phyloP scores from a whole-genome alignment of 495 filamentous ascomycete species.

The Talaromyces adpressus region DNA sequence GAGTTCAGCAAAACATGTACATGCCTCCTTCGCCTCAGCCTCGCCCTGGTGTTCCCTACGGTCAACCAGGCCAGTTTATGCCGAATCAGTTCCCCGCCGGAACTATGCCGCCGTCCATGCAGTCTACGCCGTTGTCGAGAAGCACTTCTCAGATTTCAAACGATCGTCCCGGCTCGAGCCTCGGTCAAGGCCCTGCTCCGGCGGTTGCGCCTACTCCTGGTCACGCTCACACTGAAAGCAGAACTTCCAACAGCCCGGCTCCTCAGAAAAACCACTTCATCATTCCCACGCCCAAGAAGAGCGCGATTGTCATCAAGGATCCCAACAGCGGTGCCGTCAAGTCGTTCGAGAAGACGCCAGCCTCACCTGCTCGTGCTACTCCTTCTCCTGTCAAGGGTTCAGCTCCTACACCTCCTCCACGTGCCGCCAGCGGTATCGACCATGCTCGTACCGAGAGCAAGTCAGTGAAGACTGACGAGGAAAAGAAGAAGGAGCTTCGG shows the following conservation, averaged over 20 bases:
- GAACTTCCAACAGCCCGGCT: slow-evolving; percentile 46
- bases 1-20: slow-evolving; percentile 41
- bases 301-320: slow-evolving; percentile 72
- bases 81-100: slow-evolving; percentile 43
- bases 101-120: slow-evolving; percentile 43
- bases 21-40: slow-evolving; percentile 47
- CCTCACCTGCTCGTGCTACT: slow-evolving; percentile 48
- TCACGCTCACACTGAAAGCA: slow-evolving; percentile 53
- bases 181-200: slow-evolving; percentile 58
- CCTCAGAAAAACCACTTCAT: slow-evolving; percentile 44
- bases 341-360: slow-evolving; percentile 48
- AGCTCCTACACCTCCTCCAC: slow-evolving; percentile 57
- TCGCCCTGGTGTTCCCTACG: slow-evolving; percentile 46
- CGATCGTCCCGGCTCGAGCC: slow-evolving; percentile 73
- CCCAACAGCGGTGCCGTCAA: slow-evolving; percentile 60
- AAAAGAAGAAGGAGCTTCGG: slow-evolving; percentile 62
- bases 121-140: slow-evolving; percentile 69
- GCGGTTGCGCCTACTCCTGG: slow-evolving; percentile 50
- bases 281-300: slow-evolving; percentile 54
- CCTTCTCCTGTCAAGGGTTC: slow-evolving; percentile 54
- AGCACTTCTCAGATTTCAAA: slow-evolving; percentile 73
- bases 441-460: slow-evolving; percentile 55
- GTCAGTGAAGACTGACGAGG: slow-evolving; percentile 56
- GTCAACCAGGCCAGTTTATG: slow-evolving; percentile 38
- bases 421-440: slow-evolving; percentile 45